Evolutionary conservation across 441 rosid genomes (phyloP).

Genomic region (Macaranga tanarius): DNA sequence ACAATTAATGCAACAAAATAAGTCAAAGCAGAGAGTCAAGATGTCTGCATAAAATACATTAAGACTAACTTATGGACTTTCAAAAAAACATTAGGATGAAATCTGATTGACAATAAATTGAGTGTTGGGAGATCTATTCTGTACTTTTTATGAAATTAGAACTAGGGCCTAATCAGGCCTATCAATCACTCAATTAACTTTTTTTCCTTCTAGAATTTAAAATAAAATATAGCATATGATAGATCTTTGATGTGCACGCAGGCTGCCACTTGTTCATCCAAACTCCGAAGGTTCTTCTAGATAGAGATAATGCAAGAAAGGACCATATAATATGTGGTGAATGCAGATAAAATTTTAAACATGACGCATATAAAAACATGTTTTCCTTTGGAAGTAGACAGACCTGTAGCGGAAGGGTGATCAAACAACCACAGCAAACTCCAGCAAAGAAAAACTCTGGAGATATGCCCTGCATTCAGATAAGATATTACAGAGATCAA

Average conservation of each 20-base stretch:
- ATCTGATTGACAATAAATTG: too few relatives aligned
- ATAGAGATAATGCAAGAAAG: not conserved
- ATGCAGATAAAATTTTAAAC: not conserved
- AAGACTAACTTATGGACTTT: too few relatives aligned
- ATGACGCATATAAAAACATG: not conserved
- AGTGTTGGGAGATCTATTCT: too few relatives aligned
- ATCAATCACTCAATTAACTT: too few relatives aligned
- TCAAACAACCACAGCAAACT: constrained; percentile 83
- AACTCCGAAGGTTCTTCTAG: not conserved
- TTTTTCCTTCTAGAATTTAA: too few relatives aligned
- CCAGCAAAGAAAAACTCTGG: constrained; percentile 85
- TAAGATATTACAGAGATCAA: not conserved
- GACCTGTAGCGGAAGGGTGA: constrained; percentile 85
- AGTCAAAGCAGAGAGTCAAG: not conserved
- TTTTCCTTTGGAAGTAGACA: constrained; percentile 4
- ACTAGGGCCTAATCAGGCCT: too few relatives aligned
- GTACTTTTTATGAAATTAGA: too few relatives aligned
- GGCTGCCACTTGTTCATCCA: not conserved
- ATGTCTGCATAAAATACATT: not conserved
- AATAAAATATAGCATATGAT: too few relatives aligned
- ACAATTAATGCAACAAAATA: not conserved
- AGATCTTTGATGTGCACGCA: not conserved
- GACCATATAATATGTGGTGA: not conserved
- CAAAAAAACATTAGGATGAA: too few relatives aligned
- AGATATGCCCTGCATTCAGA: constrained; percentile 53